A percentile compares a stretch with the other conserved stretches of the same genome.
These are phyloP conservation scores for Esteya vermicola DNA, from an alignment of 2,329 filamentous ascomycete genomes.

Conservation along the genomic window DNA sequence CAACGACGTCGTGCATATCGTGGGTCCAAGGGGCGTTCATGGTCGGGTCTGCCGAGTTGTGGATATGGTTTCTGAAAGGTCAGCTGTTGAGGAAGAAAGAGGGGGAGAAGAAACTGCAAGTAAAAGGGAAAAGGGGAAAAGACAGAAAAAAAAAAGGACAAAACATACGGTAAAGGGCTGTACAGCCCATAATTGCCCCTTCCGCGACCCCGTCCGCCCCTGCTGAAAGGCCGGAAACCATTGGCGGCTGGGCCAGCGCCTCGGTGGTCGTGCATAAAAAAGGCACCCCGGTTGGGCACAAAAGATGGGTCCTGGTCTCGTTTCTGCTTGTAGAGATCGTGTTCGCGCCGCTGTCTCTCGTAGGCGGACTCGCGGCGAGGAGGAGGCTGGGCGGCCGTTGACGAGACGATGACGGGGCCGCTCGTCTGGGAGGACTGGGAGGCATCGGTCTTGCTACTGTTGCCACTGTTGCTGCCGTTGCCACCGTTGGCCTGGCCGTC, in stretches of 20 bases:
- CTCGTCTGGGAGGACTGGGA: constrained; percentile 13
- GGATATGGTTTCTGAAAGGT: constrained; percentile 17
- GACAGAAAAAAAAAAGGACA: background rate
- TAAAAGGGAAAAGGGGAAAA: constrained; percentile 1
- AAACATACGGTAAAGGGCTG: constrained; percentile 49
- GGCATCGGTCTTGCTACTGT: constrained; percentile 12
- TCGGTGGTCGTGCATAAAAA: constrained; percentile 94
- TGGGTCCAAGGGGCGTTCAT: constrained; percentile 76
- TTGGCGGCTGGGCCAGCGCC: constrained; percentile 64
- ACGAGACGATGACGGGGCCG: constrained; percentile 18
- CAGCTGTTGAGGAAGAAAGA: background rate
- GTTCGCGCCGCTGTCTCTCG: constrained; percentile 66
- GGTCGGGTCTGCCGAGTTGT: constrained; percentile 35
- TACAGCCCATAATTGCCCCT: constrained; percentile 39
- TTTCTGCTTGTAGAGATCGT: constrained; percentile 81
- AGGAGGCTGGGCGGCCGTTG: constrained; percentile 3
- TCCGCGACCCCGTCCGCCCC: constrained; percentile 48
- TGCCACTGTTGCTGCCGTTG: constrained; percentile 19
- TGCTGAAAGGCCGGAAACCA: constrained; percentile 57
- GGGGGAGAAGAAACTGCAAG: background rate
- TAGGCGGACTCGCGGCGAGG: constrained; percentile 35
- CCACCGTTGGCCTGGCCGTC: constrained; percentile 23
- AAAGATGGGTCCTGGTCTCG: constrained; percentile 83
- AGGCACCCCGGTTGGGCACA: constrained; percentile 84
- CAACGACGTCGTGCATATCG: constrained; percentile 74